Conservation (phyloP, 768 basidiomycete species). For the Neoboletus subvelutipes region DNA sequence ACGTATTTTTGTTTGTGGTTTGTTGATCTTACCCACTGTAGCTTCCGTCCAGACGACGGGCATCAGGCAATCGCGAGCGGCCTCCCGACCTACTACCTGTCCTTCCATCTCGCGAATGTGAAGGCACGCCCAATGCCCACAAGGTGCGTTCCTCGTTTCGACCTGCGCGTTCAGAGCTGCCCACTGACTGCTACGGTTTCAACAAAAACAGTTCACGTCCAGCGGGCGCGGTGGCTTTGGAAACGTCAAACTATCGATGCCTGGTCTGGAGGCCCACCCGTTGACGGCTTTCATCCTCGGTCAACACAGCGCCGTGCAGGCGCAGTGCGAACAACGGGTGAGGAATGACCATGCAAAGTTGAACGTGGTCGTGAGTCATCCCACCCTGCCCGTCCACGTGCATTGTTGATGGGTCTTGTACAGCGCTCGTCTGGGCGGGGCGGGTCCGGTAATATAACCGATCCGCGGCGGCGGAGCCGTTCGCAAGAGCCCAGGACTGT, state of each 20-base stretch:
- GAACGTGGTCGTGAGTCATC: slow-evolving; percentile 14
- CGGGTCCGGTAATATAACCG: slow-evolving; percentile 26
- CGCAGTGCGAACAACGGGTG: slow-evolving; percentile 18
- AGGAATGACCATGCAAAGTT: slow-evolving; percentile 14
- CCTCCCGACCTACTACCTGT: background rate
- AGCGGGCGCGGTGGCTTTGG: slow-evolving; percentile 28
- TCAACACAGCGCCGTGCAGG: slow-evolving; percentile 10
- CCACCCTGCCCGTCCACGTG: background rate
- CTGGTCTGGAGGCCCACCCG: slow-evolving; percentile 14
- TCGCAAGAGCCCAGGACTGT: slow-evolving; percentile 1
- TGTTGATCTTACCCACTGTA: slow-evolving; percentile 3
- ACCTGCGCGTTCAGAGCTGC: background rate
- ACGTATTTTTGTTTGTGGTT: background rate
- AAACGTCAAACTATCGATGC: slow-evolving; percentile 17
- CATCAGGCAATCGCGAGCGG: slow-evolving; percentile 12
- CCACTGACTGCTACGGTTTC: background rate
- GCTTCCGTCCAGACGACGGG: slow-evolving; percentile 25
- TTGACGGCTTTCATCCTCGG: slow-evolving; percentile 24
- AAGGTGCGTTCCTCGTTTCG: background rate
- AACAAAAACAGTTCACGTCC: slow-evolving; percentile 15
- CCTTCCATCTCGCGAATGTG: background rate
- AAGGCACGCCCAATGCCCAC: background rate
- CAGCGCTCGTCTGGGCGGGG: slow-evolving; percentile 29
- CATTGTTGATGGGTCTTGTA: background rate
- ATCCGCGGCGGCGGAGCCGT: slow-evolving; percentile 4